These are phyloP conservation scores for Aureobasidium sp. DNA, from an alignment of 2,329 filamentous ascomycete genomes.

Conservation along the genomic window DNA sequence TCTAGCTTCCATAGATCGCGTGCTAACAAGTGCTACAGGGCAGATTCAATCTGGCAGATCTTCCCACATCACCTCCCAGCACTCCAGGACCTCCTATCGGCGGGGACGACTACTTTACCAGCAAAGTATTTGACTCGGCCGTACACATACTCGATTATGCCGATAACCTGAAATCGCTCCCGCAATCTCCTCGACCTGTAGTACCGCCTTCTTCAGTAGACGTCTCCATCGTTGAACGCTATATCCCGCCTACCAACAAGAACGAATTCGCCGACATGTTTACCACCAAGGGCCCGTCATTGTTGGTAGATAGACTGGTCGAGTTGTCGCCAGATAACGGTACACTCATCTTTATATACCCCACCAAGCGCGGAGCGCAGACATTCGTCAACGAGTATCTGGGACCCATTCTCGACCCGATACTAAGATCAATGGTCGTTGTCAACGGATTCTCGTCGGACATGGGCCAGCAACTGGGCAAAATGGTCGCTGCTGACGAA, in stretches of 20 bases:
- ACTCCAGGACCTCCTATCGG: conserved; percentile 45
- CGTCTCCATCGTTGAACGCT: conserved; percentile 54
- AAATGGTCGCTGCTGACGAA: conserved; percentile 43
- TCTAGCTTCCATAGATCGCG: background rate
- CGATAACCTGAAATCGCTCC: conserved; percentile 40
- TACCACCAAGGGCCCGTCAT: conserved; percentile 43
- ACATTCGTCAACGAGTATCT: conserved; percentile 53
- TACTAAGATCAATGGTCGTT: conserved; percentile 50
- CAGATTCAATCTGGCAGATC: conserved; percentile 51
- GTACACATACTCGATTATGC: conserved; percentile 52
- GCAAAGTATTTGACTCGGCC: conserved; percentile 53
- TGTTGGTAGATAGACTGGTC: conserved; percentile 51
- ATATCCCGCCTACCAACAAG: conserved; percentile 52
- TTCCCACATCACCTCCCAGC: conserved; percentile 54
- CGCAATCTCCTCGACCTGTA: conserved; percentile 46
- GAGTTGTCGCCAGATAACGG: conserved; percentile 51
- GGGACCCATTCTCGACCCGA: conserved; percentile 51
- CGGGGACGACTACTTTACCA: conserved; percentile 53
- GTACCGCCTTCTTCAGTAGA: conserved; percentile 53
- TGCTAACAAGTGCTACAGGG: conserved; percentile 22
- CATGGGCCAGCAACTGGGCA: conserved; percentile 45
- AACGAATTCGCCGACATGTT: conserved; percentile 54
- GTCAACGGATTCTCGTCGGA: conserved; percentile 51
- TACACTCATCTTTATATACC: conserved; percentile 54
- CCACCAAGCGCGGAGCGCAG: conserved; percentile 47